Conservation (phyloP, 2,329 filamentous ascomycete species). For the Fusarium begoniae region DNA sequence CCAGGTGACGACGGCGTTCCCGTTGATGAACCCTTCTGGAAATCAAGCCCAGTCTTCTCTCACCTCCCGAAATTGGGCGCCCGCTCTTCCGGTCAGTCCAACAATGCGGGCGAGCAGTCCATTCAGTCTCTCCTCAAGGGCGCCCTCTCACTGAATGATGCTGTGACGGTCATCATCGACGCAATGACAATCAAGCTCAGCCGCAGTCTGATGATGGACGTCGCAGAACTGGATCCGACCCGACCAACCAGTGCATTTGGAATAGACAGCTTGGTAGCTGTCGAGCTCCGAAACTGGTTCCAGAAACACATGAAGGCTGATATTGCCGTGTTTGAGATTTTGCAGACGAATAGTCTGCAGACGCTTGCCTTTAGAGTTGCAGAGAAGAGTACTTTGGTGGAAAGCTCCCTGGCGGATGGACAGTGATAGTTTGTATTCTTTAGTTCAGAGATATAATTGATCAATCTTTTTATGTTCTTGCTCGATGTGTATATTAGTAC, state of each 20-base stretch:
- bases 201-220: not conserved
- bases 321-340: not conserved
- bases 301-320: not conserved
- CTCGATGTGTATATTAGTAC: rapidly evolving
- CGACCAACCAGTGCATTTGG: not conserved
- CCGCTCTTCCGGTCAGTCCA: not conserved
- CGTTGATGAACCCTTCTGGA: not conserved
- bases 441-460: not conserved
- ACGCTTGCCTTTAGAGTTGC: not conserved
- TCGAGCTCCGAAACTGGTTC: not conserved
- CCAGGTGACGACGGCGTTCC: not conserved
- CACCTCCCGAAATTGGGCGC: not conserved
- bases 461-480: not conserved
- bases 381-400: not conserved
- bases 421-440: not conserved
- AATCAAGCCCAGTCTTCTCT: not conserved
- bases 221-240: not conserved
- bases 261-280: not conserved
- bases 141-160: not conserved
- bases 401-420: not conserved
- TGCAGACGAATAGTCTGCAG: not conserved
- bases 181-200: not conserved
- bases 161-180: not conserved
- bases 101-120: not conserved
- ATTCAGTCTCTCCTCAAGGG: not conserved